A percentile compares a stretch with the other conserved stretches of the same genome.
These are phyloP conservation scores for Nakazawaea siamensis DNA, from an alignment of 805 yeast species.

Conservation along the genomic window DNA sequence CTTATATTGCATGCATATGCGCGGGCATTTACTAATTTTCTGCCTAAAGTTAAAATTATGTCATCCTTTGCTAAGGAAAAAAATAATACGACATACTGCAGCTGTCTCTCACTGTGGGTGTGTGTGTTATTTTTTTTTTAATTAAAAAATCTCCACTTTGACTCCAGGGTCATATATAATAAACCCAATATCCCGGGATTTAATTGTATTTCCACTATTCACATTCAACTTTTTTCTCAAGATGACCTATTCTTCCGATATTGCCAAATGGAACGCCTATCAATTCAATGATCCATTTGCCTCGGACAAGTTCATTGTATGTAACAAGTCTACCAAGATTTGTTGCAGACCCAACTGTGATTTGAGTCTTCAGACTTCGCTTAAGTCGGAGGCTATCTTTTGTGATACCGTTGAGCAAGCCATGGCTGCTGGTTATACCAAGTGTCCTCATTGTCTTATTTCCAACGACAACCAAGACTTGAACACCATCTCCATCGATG, in stretches of 20 bases:
- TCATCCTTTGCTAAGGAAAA: too few relatives aligned
- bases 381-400: conserved; percentile 38
- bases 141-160: too few relatives aligned
- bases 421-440: conserved; percentile 30
- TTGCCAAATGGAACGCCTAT: conserved; percentile 53
- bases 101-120: too few relatives aligned
- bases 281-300: conserved; percentile 63
- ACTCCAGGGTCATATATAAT: too few relatives aligned
- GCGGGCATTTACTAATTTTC: too few relatives aligned
- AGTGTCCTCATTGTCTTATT: conserved; percentile 55
- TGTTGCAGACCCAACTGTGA: conserved; percentile 71
- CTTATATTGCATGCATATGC: too few relatives aligned
- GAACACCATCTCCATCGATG: conserved; percentile 35
- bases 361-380: conserved; percentile 28
- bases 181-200: too few relatives aligned
- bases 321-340: conserved; percentile 31
- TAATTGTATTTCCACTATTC: too few relatives aligned
- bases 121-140: too few relatives aligned
- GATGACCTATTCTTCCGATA: conserved; percentile 34
- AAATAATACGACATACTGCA: too few relatives aligned
- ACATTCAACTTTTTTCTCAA: too few relatives aligned
- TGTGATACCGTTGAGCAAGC: conserved; percentile 35
- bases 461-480: conserved; percentile 17
- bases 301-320: conserved; percentile 46
- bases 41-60: too few relatives aligned